These are phyloP conservation scores for Eragrostis tef DNA, from an alignment of 202 grass and related monocot genomes.

Conservation along the genomic window DNA sequence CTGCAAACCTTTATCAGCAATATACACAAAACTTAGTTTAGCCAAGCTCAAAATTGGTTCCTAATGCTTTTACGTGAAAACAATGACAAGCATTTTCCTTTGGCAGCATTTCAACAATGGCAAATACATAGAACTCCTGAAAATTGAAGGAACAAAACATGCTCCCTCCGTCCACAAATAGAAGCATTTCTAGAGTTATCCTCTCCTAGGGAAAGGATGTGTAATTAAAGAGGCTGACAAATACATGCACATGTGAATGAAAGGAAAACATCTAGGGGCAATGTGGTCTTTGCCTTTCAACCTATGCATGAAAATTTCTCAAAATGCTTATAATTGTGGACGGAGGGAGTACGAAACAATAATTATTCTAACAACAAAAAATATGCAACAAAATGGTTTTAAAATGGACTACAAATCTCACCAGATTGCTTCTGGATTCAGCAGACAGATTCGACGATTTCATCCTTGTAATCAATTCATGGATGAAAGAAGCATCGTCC, in stretches of 20 bases:
- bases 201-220: too few relatives aligned
- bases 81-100: constrained; percentile 21
- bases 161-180: too few relatives aligned
- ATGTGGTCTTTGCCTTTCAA: too few relatives aligned
- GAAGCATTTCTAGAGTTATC: too few relatives aligned
- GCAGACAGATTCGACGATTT: constrained; percentile 61
- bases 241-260: too few relatives aligned
- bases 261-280: too few relatives aligned
- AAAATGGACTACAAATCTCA: constrained; percentile 43
- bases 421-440: constrained; percentile 77
- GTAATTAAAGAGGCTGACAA: too few relatives aligned
- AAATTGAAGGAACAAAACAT: neutral
- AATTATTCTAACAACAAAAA: constrained; percentile 30
- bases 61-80: constrained; percentile 2
- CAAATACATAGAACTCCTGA: constrained; percentile 12
- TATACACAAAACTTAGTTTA: constrained; percentile 17
- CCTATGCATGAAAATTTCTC: too few relatives aligned
- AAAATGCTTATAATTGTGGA: too few relatives aligned
- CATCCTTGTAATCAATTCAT: constrained; percentile 78
- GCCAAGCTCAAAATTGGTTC: constrained; percentile 25
- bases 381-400: neutral
- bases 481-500: constrained; percentile 82
- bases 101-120: constrained; percentile 25
- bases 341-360: neutral
- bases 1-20: neutral